Percentiles rank a stretch among this genome's conserved stretches.
Conservation (phyloP, 176 grass and related monocot species). For the Musa beccarii region DNA sequence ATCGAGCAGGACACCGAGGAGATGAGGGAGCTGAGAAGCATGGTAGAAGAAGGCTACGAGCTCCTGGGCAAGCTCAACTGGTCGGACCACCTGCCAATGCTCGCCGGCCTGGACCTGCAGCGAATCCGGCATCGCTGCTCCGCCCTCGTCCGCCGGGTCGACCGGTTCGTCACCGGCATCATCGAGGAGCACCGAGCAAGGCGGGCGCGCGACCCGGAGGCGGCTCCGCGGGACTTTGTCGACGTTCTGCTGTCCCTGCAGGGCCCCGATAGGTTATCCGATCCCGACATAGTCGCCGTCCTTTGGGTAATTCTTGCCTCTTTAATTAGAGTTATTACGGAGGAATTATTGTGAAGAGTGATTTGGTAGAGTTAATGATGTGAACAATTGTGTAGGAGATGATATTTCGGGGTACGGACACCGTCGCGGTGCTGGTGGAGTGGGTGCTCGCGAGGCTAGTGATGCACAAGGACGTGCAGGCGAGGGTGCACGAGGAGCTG, state of each 20-base stretch:
- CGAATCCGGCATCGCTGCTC: slow-evolving; percentile 34
- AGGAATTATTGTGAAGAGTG: neutral
- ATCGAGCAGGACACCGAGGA: slow-evolving; percentile 25
- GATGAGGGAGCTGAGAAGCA: slow-evolving; percentile 36
- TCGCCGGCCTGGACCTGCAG: slow-evolving; percentile 49
- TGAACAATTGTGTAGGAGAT: slow-evolving; percentile 40
- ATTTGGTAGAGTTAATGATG: neutral
- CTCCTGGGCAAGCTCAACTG: slow-evolving; percentile 64
- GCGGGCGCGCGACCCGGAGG: neutral
- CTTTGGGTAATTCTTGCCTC: slow-evolving; percentile 50
- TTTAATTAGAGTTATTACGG: neutral
- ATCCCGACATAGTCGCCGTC: slow-evolving; percentile 58
- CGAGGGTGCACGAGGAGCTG: slow-evolving; percentile 52
- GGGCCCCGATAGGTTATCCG: slow-evolving; percentile 48
- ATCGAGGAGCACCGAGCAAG: slow-evolving; percentile 45
- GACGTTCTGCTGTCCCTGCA: slow-evolving; percentile 61
- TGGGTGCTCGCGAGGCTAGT: slow-evolving; percentile 56
- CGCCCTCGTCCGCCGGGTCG: slow-evolving; percentile 48
- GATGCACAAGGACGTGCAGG: slow-evolving; percentile 54
- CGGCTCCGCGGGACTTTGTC: slow-evolving; percentile 39
- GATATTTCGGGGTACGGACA: slow-evolving; percentile 87
- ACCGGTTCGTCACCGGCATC: slow-evolving; percentile 49
- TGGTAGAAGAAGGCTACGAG: slow-evolving; percentile 76
- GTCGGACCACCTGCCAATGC: slow-evolving; percentile 60
- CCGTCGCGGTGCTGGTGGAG: slow-evolving; percentile 68